These are phyloP conservation scores for Amanita rubescens DNA, from an alignment of 768 basidiomycete species.

Conservation along the genomic window DNA sequence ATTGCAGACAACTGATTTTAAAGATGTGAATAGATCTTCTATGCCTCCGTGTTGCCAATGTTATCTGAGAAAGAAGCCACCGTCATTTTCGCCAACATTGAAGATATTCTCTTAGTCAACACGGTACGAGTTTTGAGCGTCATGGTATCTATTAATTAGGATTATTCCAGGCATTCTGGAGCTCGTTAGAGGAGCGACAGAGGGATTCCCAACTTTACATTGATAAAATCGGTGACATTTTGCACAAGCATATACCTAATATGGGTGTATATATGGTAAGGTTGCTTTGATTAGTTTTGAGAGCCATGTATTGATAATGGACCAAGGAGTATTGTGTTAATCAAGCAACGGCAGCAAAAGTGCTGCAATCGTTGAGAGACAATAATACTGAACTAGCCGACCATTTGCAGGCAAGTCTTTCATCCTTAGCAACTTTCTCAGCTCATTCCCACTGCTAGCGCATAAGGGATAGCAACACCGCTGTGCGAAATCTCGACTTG, in stretches of 20 bases:
- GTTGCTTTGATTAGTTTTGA: background rate
- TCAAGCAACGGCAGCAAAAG: conserved; percentile 69
- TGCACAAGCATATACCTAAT: conserved; percentile 65
- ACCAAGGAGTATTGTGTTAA: conserved; percentile 84
- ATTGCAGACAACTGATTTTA: background rate
- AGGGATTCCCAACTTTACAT: conserved; percentile 89
- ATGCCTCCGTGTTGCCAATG: conserved; percentile 64
- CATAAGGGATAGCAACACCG: conserved; percentile 64
- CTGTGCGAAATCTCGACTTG: conserved; percentile 75
- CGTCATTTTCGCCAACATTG: conserved; percentile 88
- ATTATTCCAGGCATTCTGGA: conserved; percentile 63
- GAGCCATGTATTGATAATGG: background rate
- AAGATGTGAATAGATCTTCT: conserved; percentile 60
- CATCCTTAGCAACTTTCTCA: background rate
- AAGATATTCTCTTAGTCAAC: conserved; percentile 85
- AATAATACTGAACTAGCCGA: conserved; percentile 55
- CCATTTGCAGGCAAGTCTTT: conserved; percentile 53
- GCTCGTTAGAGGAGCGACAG: conserved; percentile 86
- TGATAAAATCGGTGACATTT: conserved; percentile 80
- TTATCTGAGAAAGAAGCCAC: conserved; percentile 71
- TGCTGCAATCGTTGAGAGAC: conserved; percentile 66
- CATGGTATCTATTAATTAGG: background rate
- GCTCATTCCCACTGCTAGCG: conserved; percentile 31
- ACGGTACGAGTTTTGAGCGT: conserved; percentile 44
- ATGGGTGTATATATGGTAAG: conserved; percentile 78